Percentiles rank a stretch among this genome's conserved stretches.
phyloP scores from a whole-genome alignment of 805 yeast genomes.

The Saccharomycopsis oosterbeekiorum region DNA sequence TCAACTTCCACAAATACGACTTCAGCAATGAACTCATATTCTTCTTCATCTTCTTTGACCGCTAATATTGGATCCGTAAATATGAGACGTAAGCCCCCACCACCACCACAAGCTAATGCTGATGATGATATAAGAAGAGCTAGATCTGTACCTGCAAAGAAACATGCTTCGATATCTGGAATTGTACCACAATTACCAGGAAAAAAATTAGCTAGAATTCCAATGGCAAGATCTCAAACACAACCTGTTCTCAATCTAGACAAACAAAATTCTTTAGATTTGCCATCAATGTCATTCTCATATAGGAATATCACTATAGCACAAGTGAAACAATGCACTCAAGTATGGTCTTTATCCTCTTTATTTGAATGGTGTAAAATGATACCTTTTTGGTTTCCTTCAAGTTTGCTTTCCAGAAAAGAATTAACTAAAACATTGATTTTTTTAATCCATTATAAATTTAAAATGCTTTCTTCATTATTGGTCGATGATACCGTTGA shows the following conservation, averaged over 20 bases:
- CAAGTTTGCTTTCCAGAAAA: slow-evolving; percentile 35
- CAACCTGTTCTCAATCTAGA: not conserved
- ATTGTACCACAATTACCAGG: not conserved
- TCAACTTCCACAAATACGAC: not conserved
- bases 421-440: slow-evolving; percentile 48
- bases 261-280: slow-evolving; percentile 23
- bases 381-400: slow-evolving; percentile 44
- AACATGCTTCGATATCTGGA: not conserved
- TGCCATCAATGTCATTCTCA: slow-evolving; percentile 50
- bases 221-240: not conserved
- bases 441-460: slow-evolving; percentile 39
- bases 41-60: not conserved
- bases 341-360: slow-evolving; percentile 37
- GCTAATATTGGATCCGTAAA: not conserved
- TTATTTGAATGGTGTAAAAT: slow-evolving; percentile 48
- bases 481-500: slow-evolving; percentile 43
- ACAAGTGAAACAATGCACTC: slow-evolving; percentile 40
- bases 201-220: not conserved
- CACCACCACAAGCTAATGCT: not conserved
- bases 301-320: slow-evolving; percentile 37
- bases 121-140: slow-evolving; percentile 1
- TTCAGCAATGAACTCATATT: not conserved
- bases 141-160: not conserved
- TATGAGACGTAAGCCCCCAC: not conserved
- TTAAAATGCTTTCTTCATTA: slow-evolving; percentile 40